phyloP scores from a whole-genome alignment of 257 asterid genomes.

The Nemophila menziesii region DNA sequence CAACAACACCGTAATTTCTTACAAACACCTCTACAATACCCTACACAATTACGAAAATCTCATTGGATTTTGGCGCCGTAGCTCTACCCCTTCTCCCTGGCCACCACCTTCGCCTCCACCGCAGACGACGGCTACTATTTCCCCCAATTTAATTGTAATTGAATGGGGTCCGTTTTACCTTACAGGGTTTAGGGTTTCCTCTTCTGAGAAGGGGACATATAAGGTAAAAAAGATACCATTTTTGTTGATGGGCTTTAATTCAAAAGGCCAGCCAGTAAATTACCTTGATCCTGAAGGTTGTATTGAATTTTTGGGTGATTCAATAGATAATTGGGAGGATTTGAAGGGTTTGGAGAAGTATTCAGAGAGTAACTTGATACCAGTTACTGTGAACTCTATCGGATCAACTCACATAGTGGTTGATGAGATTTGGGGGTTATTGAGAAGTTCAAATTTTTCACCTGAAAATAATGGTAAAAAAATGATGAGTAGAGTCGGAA shows the following conservation, averaged over 20 bases:
- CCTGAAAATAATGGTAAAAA: constrained; percentile 15
- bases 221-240: constrained; percentile 47
- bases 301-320: constrained; percentile 26
- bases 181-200: constrained; percentile 56
- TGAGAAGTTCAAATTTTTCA: constrained; percentile 12
- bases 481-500: constrained; percentile 12
- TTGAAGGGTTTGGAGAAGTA: constrained; percentile 19
- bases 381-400: constrained; percentile 52
- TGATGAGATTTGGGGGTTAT: constrained; percentile 37
- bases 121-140: constrained; percentile 2
- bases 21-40: constrained; percentile 41
- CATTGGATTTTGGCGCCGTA: constrained; percentile 86
- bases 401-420: constrained; percentile 53
- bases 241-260: constrained; percentile 48
- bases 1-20: constrained; percentile 32
- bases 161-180: constrained; percentile 76
- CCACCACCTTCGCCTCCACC: neutral
- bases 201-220: constrained; percentile 39
- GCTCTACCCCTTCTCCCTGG: no score
- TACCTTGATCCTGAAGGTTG: constrained; percentile 61
- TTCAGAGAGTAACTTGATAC: constrained; percentile 38
- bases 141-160: constrained; percentile 39
- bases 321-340: constrained; percentile 25
- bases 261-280: constrained; percentile 46
- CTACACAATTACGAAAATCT: constrained; percentile 55